Base-by-base conservation (phyloP, 176 grass and related monocot genomes). In the Eleusine coracana region DNA sequence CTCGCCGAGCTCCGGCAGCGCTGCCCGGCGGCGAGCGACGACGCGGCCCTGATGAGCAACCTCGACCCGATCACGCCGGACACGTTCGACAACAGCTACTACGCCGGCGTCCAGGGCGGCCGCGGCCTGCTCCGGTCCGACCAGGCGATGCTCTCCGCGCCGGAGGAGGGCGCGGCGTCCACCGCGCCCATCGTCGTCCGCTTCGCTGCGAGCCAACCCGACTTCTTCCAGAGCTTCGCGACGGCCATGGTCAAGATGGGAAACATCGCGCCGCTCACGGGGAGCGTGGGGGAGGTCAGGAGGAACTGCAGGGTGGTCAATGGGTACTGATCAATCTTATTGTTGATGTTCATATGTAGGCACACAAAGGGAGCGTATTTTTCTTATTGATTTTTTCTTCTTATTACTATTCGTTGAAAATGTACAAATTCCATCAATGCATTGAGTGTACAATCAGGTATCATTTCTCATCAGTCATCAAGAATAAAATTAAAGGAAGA, bases 241-340 rank as follows among this genome's bases (percentile, higher is more conserved):
- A 69, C 54, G 4, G 88, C 87, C 7, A 98, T 98, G 92, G 86
- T 88, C 87, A 95, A 91, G 63, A 98, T 98, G 94, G 92, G 90
- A 1, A 97, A 92, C 84, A 92, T 94, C 54, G 40, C 44, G 52
- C 76, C 90, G 1, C 49, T 91, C 4, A 90, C 94, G 0, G 92
- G 92, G 60, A 80, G 29, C 54, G 17, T 66, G 16, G 90, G 92
- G 8, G 87, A 97, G 86, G 83, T 94, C 60, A 92, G 94, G 83
- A 87, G 21, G 42, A 85, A 87, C 34, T 97, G 94, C 85, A 94
- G 83, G 54, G 72, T 73, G 79, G 80, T 94, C 16, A 94, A 94
- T 78, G 25, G 81, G 6, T 78, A 37, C 7, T 88, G 67, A 50
- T 61, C 5, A 58, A 50, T 61, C 5, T n/a, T 7, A 16, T 0